Base-by-base conservation (phyloP, 2,329 filamentous ascomycete species). In the Microascus cirrosus region DNA sequence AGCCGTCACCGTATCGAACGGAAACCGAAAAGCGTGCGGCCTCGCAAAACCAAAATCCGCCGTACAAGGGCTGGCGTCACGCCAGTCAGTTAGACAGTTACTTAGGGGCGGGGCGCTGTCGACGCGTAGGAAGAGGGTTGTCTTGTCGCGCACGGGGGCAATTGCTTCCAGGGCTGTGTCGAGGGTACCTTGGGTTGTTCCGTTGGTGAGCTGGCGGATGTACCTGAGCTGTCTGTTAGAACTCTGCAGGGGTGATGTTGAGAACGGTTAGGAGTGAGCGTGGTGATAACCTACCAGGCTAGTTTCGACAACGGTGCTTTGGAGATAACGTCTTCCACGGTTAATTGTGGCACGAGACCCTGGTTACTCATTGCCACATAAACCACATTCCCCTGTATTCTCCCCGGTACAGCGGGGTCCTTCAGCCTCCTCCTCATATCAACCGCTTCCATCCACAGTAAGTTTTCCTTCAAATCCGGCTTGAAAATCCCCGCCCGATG, bases 81-180 rank as follows among this genome's bases (percentile, higher is more conserved):
- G 68, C 58, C 70, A 69, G 35, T 74, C 72, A 0, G 71, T 73
- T 36, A 67, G 60, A 1, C 71, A 59, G 5, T 71, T 64, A 1
- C 65, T 67, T 60, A 73, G 59, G 2, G 71, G 71, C 8, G 73
- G 71, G 13, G 69, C 63, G 0, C 68, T 64, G 58, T 74, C 67
- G 24, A 69, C 64, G 1, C 68, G 68, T 0, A 70, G 62, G 53
- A 66, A 68, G 7, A 75, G 39, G 0, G 63, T 55, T 0, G 65
- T 62, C 60, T 75, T 75, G 60, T 75, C 70, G 5, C 0, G 65
- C 61, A 60, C 75, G 75, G 60, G 75, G 70, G 7, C 68, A 65
- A 11, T 73, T 62, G 0, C 63, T 65, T 71, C 70, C 0, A 73
- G 64, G 56, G 62, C 58, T 4, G 64, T 61, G 0, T 75, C 62